Evolutionary conservation across 2,329 filamentous ascomycete species (phyloP).

Genomic region (Pseudogymnoascus sp.): DNA sequence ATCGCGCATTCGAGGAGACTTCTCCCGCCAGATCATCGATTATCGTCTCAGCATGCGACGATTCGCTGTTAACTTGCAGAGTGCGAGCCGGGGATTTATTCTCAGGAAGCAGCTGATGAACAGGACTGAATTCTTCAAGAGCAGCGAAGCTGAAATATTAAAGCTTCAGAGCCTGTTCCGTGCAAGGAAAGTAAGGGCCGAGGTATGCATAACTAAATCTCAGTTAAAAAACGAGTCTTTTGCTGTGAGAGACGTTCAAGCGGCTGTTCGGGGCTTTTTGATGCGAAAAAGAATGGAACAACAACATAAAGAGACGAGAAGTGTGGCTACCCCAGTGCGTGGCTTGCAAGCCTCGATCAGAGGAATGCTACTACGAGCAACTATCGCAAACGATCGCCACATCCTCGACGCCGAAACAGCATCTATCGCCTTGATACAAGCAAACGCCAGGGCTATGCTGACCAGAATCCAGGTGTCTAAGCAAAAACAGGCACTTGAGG

Average conservation of each 20-base stretch:
- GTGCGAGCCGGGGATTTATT: conserved; percentile 67
- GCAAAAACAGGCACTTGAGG: conserved; percentile 43
- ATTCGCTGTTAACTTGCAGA: conserved; percentile 75
- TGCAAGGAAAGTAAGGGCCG: conserved; percentile 54
- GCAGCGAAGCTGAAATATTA: conserved; percentile 62
- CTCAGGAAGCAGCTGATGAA: conserved; percentile 54
- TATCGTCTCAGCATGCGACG: conserved; percentile 76
- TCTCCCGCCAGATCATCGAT: conserved; percentile 69
- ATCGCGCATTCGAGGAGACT: conserved; percentile 78
- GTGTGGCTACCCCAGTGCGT: conserved; percentile 43
- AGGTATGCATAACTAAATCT: conserved; percentile 47
- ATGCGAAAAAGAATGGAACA: conserved; percentile 48
- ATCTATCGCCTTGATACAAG: conserved; percentile 52
- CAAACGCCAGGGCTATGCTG: conserved; percentile 55
- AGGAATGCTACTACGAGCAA: conserved; percentile 53
- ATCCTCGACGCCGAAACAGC: conserved; percentile 32
- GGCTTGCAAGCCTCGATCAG: conserved; percentile 59
- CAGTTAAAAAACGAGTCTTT: conserved; percentile 55
- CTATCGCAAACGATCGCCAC: conserved; percentile 39
- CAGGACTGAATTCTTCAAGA: conserved; percentile 60
- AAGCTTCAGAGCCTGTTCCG: conserved; percentile 75
- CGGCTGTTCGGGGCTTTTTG: conserved; percentile 58
- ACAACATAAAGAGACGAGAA: conserved; percentile 39
- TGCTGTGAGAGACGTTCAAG: conserved; percentile 57
- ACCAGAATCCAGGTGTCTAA: conserved; percentile 45